Base-by-base conservation (phyloP, 805 yeast genomes). In the Blastobotrys parvus region DNA sequence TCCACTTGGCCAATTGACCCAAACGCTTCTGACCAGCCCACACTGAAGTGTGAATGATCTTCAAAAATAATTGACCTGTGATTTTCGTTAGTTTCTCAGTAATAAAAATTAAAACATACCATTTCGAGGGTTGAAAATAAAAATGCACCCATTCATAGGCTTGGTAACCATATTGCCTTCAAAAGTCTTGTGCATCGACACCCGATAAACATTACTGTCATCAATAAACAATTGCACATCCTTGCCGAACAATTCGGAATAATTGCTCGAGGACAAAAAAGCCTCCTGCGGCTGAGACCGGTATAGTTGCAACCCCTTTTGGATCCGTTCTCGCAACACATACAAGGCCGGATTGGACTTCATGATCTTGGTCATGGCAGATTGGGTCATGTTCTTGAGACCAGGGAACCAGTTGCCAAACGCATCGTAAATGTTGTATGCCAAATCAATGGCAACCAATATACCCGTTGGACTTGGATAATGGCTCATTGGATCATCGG, bases 321-420 rank as follows among this genome's bases (percentile, higher is more conserved):
- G 74, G 27, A 92, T 82, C 54, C 99, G 78, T 64, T 92, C 99
- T 38, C 98, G 72, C 38, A 92, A 69, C 22, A 90, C 97, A 59
- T 80, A 83, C 33, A 92, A 62, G 0, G 97, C 94, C 0, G 98
- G 97, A 56, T 90, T 92, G 1, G 92, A 82, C 57, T 86, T 88
- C 95, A 89, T 84, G 37, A 92, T 84, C 30, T 92, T 90, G 49
- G 78, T 74, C 95, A 92, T 80, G 11, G 97, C 94, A 56, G 81
- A 86, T 57, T 85, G 94, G 68, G 92, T 69, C 55, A 92, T 68
- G 3, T 87, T 87, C 61, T 92, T 92, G 63, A 90, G 65, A 1
- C 97, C 97, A 2, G 94, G 90, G 66, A 92, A 84, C 98, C 98
- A 92, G 55, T 86, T 87, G 25, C 99, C 99, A 62, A 87, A 92